These are phyloP conservation scores for Podospora pseudopauciseta DNA, from an alignment of 495 filamentous ascomycete genomes.

Conservation along the genomic window DNA sequence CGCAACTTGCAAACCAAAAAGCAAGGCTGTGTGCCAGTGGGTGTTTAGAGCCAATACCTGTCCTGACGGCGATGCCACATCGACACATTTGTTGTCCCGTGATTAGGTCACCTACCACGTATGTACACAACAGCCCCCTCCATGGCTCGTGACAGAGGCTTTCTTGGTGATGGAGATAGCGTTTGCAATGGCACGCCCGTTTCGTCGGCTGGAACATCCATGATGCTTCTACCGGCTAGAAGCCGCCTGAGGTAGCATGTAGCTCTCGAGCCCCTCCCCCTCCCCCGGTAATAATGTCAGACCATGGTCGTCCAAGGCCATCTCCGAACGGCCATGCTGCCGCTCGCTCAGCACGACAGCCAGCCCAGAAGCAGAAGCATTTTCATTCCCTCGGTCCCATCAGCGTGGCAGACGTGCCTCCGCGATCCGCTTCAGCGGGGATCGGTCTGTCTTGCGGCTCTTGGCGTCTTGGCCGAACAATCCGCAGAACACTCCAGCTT, in stretches of 20 bases:
- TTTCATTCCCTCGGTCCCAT: constrained; percentile 22
- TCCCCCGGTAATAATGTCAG: constrained; percentile 18
- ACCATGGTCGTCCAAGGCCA: constrained; percentile 11
- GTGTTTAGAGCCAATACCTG: constrained; percentile 19
- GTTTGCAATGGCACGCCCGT: background rate
- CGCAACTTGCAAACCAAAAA: constrained; percentile 17
- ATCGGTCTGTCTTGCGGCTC: constrained; percentile 18
- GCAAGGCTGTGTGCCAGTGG: constrained; percentile 20
- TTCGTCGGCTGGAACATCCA: background rate
- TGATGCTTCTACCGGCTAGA: constrained; percentile 7
- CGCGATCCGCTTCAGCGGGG: constrained; percentile 20
- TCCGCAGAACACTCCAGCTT: constrained; percentile 5
- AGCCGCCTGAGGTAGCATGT: constrained; percentile 5
- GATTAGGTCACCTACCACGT: constrained; percentile 1
- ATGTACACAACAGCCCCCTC: background rate
- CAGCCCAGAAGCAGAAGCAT: background rate
- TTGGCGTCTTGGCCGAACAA: constrained; percentile 18
- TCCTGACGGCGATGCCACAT: constrained; percentile 18
- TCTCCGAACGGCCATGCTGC: constrained; percentile 14
- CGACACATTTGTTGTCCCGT: constrained; percentile 16
- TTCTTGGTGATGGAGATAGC: constrained; percentile 3
- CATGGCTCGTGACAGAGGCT: background rate
- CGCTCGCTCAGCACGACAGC: background rate
- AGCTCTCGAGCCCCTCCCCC: constrained; percentile 20
- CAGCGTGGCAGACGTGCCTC: constrained; percentile 23